A percentile compares a stretch with the other conserved stretches of the same genome.
These are phyloP conservation scores for Fusarium pseudocircinatum DNA, from an alignment of 2,329 filamentous ascomycete genomes.

Conservation along the genomic window DNA sequence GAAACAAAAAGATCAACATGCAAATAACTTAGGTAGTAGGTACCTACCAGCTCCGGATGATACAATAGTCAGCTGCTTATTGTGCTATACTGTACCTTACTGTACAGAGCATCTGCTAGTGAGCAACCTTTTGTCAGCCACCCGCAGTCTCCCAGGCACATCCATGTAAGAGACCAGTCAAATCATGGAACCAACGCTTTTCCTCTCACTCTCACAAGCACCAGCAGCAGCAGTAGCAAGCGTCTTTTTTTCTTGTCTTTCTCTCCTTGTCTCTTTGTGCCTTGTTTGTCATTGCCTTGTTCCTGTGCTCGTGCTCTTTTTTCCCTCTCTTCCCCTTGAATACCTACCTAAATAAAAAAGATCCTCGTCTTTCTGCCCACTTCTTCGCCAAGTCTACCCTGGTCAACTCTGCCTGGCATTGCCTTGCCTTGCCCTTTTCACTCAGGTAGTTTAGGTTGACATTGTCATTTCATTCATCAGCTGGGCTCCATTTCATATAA, in stretches of 20 bases:
- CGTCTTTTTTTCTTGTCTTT: not conserved
- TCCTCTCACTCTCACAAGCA: not conserved
- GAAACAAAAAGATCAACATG: constrained; percentile 1
- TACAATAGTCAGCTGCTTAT: constrained; percentile 24
- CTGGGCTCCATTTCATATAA: constrained; percentile 30
- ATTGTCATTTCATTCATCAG: constrained; percentile 28
- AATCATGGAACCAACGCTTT: constrained; percentile 11
- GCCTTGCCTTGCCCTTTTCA: not conserved
- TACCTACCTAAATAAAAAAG: not conserved
- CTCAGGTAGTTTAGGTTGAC: constrained; percentile 13
- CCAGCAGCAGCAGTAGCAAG: not conserved
- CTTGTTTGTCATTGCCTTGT: constrained; percentile 13
- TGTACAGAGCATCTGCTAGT: not conserved
- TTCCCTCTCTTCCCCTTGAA: not conserved
- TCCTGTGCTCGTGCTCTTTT: constrained; percentile 6
- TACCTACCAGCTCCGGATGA: not conserved
- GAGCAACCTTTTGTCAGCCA: constrained; percentile 21
- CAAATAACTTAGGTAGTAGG: not conserved
- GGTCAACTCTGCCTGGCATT: constrained; percentile 20
- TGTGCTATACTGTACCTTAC: not conserved
- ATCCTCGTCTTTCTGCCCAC: constrained; percentile 24
- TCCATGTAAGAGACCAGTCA: constrained; percentile 14
- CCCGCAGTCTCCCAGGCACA: constrained; percentile 31
- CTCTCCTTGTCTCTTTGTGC: constrained; percentile 6
- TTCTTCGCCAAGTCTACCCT: constrained; percentile 29